These are phyloP conservation scores for Linderniella brevidens DNA, from an alignment of 257 asterid species.

Conservation along the genomic window DNA sequence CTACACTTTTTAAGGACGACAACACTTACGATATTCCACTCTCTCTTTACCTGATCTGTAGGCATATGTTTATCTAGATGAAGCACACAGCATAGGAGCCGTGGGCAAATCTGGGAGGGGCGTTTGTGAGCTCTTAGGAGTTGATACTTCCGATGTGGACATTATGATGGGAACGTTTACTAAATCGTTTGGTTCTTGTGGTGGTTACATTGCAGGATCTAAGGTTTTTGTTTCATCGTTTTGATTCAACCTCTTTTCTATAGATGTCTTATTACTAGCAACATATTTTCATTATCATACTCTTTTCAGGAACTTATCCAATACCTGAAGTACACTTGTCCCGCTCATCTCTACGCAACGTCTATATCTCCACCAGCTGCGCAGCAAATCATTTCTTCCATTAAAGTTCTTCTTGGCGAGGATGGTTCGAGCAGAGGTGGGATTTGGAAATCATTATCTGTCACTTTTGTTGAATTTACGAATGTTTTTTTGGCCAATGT, in stretches of 20 bases:
- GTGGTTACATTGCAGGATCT: conserved; percentile 97
- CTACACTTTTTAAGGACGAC: neutral
- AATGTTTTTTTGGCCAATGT: neutral
- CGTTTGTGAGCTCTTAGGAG: conserved; percentile 93
- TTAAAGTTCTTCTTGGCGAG: conserved; percentile 87
- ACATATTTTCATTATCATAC: neutral
- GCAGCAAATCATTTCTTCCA: conserved; percentile 81
- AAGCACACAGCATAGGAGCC: conserved; percentile 99
- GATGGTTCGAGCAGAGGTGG: conserved; percentile 95
- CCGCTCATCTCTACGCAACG: conserved; percentile 96
- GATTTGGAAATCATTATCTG: conserved; percentile 5
- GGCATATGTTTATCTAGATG: conserved; percentile 88
- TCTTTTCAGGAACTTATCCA: conserved; percentile 63
- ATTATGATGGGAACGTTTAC: conserved; percentile 99
- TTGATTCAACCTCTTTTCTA: neutral
- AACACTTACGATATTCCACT: neutral
- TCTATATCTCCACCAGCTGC: conserved; percentile 95
- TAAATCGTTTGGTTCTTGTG: conserved; percentile 97
- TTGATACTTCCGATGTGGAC: conserved; percentile 89
- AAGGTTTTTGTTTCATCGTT: conserved; percentile 26
- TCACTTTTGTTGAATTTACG: neutral
- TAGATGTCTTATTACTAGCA: neutral
- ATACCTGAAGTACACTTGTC: conserved; percentile 72
- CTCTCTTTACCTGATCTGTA: conserved; percentile 11
- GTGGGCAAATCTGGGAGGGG: conserved; percentile 95